These are phyloP conservation scores for Hortaea werneckii DNA, from an alignment of 2,329 filamentous ascomycete genomes.

Conservation along the genomic window DNA sequence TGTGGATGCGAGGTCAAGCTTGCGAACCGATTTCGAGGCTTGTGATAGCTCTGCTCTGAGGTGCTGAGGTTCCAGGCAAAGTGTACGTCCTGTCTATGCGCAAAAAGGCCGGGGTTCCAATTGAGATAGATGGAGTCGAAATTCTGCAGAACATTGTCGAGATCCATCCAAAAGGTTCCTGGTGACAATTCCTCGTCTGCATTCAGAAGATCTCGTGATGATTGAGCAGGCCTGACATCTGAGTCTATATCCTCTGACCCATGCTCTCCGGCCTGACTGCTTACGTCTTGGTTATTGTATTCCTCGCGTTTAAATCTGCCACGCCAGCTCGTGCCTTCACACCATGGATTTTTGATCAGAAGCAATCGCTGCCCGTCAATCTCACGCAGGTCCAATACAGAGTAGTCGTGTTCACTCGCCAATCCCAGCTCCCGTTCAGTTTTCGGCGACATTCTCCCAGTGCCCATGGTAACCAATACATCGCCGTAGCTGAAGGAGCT, in stretches of 20 bases:
- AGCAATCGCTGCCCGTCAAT: slow-evolving; percentile 54
- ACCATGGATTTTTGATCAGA: slow-evolving; percentile 94
- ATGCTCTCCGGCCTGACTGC: slow-evolving; percentile 3
- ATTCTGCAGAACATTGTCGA: slow-evolving; percentile 78
- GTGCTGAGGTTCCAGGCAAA: slow-evolving; percentile 65
- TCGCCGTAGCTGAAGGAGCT: slow-evolving; percentile 66
- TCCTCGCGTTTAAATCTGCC: slow-evolving; percentile 32
- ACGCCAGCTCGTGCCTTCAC: slow-evolving; percentile 66
- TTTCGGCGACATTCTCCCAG: slow-evolving; percentile 64
- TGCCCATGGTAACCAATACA: slow-evolving; percentile 82
- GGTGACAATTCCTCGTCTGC: slow-evolving; percentile 37
- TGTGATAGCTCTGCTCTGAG: slow-evolving; percentile 19
- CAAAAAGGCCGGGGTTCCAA: slow-evolving; percentile 85
- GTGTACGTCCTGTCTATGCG: slow-evolving; percentile 74
- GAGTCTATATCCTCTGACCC: slow-evolving; percentile 13
- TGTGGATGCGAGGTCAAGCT: slow-evolving; percentile 61
- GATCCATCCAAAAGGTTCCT: slow-evolving; percentile 88
- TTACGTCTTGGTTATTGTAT: neutral
- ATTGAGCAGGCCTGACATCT: slow-evolving; percentile 19
- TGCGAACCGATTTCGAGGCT: slow-evolving; percentile 51
- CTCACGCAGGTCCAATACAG: slow-evolving; percentile 69
- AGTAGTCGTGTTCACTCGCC: slow-evolving; percentile 87
- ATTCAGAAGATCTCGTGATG: slow-evolving; percentile 26
- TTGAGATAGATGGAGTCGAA: slow-evolving; percentile 96
- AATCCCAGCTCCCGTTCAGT: slow-evolving; percentile 76